Evolutionary conservation across 169 alveolate species (phyloP).

Genomic region (Plasmodium adleri): DNA sequence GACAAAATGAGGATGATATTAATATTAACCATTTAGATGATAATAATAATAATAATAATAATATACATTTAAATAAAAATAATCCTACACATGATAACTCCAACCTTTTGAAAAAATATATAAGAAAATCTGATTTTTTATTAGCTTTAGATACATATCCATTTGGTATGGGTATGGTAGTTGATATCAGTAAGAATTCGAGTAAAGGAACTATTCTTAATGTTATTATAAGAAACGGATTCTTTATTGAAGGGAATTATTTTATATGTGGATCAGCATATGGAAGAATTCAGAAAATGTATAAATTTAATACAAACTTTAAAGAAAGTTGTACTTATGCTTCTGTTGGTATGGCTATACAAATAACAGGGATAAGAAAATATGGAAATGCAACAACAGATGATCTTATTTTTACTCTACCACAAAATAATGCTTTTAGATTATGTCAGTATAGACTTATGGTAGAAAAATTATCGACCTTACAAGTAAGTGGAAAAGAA

Average conservation of each 20-base stretch:
- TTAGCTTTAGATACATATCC: slow-evolving; percentile 80
- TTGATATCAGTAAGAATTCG: slow-evolving; percentile 81
- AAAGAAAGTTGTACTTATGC: slow-evolving; percentile 77
- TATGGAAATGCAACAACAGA: slow-evolving; percentile 83
- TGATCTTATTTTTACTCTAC: slow-evolving; percentile 81
- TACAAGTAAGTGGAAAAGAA: slow-evolving; percentile 84
- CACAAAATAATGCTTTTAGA: slow-evolving; percentile 87
- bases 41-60: background rate
- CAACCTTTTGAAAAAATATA: slow-evolving; percentile 67
- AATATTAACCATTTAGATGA: background rate
- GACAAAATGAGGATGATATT: background rate
- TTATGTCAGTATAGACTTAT: slow-evolving; percentile 84
- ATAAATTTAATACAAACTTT: slow-evolving; percentile 76
- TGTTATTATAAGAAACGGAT: slow-evolving; percentile 83
- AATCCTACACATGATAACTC: slow-evolving; percentile 7
- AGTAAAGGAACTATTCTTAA: slow-evolving; percentile 81
- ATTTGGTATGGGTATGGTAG: slow-evolving; percentile 80
- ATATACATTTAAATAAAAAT: slow-evolving; percentile 4
- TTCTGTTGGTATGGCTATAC: slow-evolving; percentile 82
- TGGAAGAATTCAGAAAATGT: slow-evolving; percentile 82
- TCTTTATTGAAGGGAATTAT: slow-evolving; percentile 83
- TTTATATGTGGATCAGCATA: slow-evolving; percentile 87
- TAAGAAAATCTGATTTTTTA: slow-evolving; percentile 83
- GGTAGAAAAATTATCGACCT: slow-evolving; percentile 78
- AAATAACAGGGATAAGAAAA: slow-evolving; percentile 80